Evolutionary conservation across 2,329 filamentous ascomycete genomes (phyloP), one percentile per base, ranked within the genome.

Genomic region (Elsinoe ampelina): DNA sequence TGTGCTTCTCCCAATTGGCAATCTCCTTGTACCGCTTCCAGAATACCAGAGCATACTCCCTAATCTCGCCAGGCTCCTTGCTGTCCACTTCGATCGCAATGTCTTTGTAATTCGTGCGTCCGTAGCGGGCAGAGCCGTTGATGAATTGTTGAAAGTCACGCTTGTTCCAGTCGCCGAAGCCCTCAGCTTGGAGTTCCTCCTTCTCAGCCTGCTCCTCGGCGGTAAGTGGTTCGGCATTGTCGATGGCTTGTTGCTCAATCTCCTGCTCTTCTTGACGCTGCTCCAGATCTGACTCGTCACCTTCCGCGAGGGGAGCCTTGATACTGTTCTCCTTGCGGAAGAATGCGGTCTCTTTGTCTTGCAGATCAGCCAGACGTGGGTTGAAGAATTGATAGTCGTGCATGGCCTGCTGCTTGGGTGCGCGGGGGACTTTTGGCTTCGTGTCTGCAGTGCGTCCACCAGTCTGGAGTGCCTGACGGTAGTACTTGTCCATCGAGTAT

Each of bases 351-450:
- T 98, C 93, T 65, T 92, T 89, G 61, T 98, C 93, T 69, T 98
- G 93, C 6, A 98, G 79, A 64, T 96, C 90, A 26, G 85, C 82
- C 8, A 98, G 81, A 43, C 85, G 81, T 0, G 84, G 78, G 0
- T 92, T 91, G 71, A 95, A 98, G 75, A 98, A 98, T 67, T 98
- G 93, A 71, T 95, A 97, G 71, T 98, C 93, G 66, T 97, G 91
- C 39, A 95, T 87, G 3, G 84, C 77, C 54, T 95, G 83, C 69
- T 98, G 93, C 73, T 95, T 95, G 0, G 93, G 93, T 8, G 93
- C 89, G 57, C 91, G 84, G n/a, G 93, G 95, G 17, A 93, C 89
- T 73, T 95, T 95, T 7, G 92, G 91, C 71, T 96, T 96, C 22
- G 87, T 81, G 60, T 96, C 90, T 38, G 89, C 84, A 20, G 84